Evolutionary conservation across 352 stramenopile genomes (phyloP).

Genomic region (Phytophthora idaei): DNA sequence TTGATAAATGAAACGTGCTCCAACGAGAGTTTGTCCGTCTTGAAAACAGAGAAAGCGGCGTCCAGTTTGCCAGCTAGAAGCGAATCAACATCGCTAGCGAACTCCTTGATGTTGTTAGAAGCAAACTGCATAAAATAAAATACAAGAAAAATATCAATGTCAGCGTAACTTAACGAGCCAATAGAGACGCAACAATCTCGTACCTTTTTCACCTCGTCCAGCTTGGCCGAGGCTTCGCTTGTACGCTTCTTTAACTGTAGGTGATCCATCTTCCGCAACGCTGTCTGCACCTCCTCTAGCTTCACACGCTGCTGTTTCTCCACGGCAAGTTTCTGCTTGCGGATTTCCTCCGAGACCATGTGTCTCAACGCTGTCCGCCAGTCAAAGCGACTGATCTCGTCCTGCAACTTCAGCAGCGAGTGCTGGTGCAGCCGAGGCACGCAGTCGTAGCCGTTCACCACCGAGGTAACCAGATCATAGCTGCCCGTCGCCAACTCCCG

Average conservation of each 20-base stretch:
- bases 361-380: constrained; percentile 61
- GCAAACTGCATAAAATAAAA: constrained; percentile 32
- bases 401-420: constrained; percentile 67
- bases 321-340: constrained; percentile 56
- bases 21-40: constrained; percentile 57
- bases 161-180: neutral
- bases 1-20: constrained; percentile 64
- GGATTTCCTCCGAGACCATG: constrained; percentile 65
- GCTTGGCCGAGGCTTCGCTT: constrained; percentile 49
- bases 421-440: constrained; percentile 82
- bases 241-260: constrained; percentile 54
- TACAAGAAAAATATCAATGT: neutral
- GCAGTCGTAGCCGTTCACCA: constrained; percentile 85
- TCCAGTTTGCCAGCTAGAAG: constrained; percentile 62
- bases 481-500: constrained; percentile 58
- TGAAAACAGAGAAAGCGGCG: constrained; percentile 57
- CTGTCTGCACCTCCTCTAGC: constrained; percentile 49
- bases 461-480: constrained; percentile 63
- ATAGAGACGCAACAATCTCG: neutral
- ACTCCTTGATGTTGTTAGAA: constrained; percentile 55
- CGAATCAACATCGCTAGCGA: constrained; percentile 55
- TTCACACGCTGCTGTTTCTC: constrained; percentile 55
- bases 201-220: constrained; percentile 58
- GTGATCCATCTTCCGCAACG: constrained; percentile 47
- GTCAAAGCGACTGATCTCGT: constrained; percentile 70